These are phyloP conservation scores for Oldenlandia corymbosa DNA, from an alignment of 257 asterid genomes.

Conservation along the genomic window DNA sequence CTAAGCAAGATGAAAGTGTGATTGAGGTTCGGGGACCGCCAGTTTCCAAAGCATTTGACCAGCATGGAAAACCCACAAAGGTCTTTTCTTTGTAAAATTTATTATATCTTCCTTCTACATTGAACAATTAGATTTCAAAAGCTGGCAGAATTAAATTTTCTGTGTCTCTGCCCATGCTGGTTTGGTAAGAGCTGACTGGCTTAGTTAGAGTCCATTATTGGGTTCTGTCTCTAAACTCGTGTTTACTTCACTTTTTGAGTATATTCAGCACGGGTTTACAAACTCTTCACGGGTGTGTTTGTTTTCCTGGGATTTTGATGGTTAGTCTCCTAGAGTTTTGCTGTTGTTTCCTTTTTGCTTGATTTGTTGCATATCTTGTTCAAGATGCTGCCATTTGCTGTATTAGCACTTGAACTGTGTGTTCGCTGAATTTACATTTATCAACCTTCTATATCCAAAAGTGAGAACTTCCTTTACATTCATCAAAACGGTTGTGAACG, in stretches of 20 bases:
- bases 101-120: neutral
- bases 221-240: conserved; percentile 3
- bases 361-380: neutral
- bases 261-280: neutral
- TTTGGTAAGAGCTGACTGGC: neutral
- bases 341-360: neutral
- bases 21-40: conserved; percentile 97
- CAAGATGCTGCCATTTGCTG: neutral
- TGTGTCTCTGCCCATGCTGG: conserved; percentile 2
- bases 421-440: neutral
- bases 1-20: conserved; percentile 70
- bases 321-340: neutral
- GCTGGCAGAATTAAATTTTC: neutral
- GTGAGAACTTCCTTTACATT: neutral
- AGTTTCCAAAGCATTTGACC: conserved; percentile 77
- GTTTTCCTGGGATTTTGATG: neutral
- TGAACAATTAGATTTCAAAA: neutral
- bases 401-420: neutral
- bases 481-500: conserved; percentile 13
- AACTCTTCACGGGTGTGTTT: no score
- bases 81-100: conserved; percentile 23
- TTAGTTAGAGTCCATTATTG: conserved; percentile 1
- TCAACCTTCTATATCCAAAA: neutral
- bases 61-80: conserved; percentile 91
- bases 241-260: neutral